Base-by-base conservation (phyloP, 2,329 filamentous ascomycete species). In the Plenodomus tracheiphilus region DNA sequence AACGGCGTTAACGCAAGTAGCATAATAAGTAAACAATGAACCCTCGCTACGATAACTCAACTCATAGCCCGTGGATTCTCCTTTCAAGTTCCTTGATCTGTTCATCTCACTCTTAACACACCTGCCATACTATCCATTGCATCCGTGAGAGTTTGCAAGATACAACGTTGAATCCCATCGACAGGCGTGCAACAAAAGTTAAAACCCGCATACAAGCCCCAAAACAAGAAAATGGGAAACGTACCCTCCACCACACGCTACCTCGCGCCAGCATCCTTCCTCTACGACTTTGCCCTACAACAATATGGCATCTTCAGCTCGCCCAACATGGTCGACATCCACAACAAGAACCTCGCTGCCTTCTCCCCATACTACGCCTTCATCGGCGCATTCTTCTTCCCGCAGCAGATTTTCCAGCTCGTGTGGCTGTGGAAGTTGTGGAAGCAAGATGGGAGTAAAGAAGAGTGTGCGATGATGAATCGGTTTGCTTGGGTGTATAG, bases 331-430 rank as follows among this genome's bases (percentile, higher is more conserved):
- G 79, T 83, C 55, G 78, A 83, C 41, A 73, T 84, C 25, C 81
- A 85, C 62, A 77, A 84, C 58, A 68, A 69, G 25, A 83, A 85
- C 60, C 69, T 83, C 5, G 82, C 80, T 1, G 84, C 83, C 61
- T 85, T 81, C 72, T 79, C 75, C 1, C 82, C 82, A 0, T 79
- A 84, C 48, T 81, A 82, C 1, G 81, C 75, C 59, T 82, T 83
- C 68, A 83, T 85, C 51, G 82, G 72, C 0, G 79, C 71, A 15
- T 85, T 85, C 72, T 85, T 85, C 74, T 82, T 82, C 64, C 81
- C 81, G 0, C 81, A 85, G 62, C 81, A 85, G 62, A 60, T 84
- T 3, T 78, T 84, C 62, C 81, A 85, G 64, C 60, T 84, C 2
- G 76, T 72, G 2, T 85, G 81, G 81, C 67, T 85, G 4, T 85